Evolutionary conservation across 108 stramenopile species (phyloP).

Genomic region (Fragilariopsis cylindrus): DNA sequence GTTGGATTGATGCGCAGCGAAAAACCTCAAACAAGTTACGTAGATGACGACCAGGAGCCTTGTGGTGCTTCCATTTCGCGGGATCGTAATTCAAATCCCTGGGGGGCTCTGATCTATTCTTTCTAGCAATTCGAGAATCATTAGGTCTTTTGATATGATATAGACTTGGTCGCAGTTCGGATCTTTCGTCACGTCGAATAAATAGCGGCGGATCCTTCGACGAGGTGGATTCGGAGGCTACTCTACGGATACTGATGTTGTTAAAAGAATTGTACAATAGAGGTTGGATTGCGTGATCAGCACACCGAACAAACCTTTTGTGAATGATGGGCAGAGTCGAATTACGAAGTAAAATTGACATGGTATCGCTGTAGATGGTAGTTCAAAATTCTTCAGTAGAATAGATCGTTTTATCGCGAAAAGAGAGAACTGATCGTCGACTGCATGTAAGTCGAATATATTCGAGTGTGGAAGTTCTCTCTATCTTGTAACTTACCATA

Average conservation of each 20-base stretch:
- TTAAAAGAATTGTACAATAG: neutral
- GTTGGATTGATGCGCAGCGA: constrained; percentile 42
- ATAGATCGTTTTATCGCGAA: no score
- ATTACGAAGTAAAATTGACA: neutral
- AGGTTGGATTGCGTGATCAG: no score
- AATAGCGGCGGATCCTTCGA: neutral
- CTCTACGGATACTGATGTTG: neutral
- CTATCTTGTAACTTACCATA: no score
- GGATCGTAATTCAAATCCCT: constrained; percentile 52
- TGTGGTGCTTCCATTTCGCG: constrained; percentile 48
- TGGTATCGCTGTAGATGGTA: neutral
- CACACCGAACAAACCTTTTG: neutral
- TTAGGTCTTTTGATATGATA: neutral
- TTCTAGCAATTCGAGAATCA: neutral
- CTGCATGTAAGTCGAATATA: no score
- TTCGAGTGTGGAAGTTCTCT: no score
- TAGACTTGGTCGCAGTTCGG: constrained; percentile 8
- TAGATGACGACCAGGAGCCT: constrained; percentile 44
- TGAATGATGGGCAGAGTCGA: neutral
- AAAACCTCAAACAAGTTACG: constrained; percentile 35
- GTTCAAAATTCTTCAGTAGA: neutral
- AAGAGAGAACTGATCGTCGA: no score
- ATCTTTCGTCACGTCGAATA: neutral
- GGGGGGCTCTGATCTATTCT: constrained; percentile 25
- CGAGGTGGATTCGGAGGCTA: neutral